Evolutionary conservation across 1,284 basidiomycete species (phyloP), one percentile per base, ranked within the genome.

Genomic region (Pterulicium gracile): DNA sequence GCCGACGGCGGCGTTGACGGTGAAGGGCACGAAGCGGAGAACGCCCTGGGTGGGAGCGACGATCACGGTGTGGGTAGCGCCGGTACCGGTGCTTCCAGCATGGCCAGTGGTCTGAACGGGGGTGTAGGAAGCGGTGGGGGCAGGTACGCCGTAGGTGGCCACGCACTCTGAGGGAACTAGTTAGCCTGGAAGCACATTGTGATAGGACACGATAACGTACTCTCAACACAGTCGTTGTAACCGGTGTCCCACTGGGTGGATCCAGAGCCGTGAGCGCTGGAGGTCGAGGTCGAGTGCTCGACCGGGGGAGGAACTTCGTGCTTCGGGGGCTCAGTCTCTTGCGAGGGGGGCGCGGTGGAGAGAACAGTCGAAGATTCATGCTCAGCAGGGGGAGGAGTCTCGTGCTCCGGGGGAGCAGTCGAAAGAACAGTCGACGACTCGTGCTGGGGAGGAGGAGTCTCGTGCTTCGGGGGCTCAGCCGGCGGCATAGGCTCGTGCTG

Each of bases 31-130:
- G 55, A 78, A 85, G 51, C 81, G 79, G 46, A 86, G 68, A 50
- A 86, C 77, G 63, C 82, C 83, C 59, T 83, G 73, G 2, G 75
- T 74, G 24, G 83, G 83, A 14, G 83, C 83, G 48, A 87, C 84
- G 54, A 82, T 76, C 58, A 88, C 74, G 36, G 81, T 85, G 65
- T 81, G 76, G 15, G 80, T 83, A 27, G 66, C 69, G 48, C 81
- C 79, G 46, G 55, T 63, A 45, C 74, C 73, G 22, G 48, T 55
- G 58, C 58, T 63, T 47, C 64, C 64, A 32, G 50, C 45, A 52
- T 54, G 58, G 51, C 57, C 54, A 3, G 64, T 54, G 24, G 68
- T 60, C 18, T 70, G 58, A 15, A 71, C 61, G 3, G 73, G 64
- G 21, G 64, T 61, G 52, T 69, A 69, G 4, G 68, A 57, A 35